Percentiles rank a stretch among this genome's conserved stretches.
These are phyloP conservation scores for Hemerocallis citrina DNA, from an alignment of 106 monocot species.

Conservation along the genomic window DNA sequence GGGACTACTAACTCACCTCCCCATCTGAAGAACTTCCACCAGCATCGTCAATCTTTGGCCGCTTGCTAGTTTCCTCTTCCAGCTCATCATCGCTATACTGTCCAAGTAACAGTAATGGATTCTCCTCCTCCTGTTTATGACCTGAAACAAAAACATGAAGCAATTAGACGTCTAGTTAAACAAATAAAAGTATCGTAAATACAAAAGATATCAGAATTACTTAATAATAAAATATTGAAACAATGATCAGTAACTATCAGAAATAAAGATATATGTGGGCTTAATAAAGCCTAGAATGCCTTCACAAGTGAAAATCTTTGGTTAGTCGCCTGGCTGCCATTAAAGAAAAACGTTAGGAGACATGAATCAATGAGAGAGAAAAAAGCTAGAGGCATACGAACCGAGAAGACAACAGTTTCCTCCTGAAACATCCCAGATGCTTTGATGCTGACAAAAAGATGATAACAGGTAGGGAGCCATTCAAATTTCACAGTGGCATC, in stretches of 20 bases:
- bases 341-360: conserved; percentile 50
- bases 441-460: conserved; percentile 80
- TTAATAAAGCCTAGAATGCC: conserved; percentile 4
- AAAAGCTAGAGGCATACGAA: conserved; percentile 96
- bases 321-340: conserved; percentile 34
- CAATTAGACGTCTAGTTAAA: conserved; percentile 13
- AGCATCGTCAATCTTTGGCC: conserved; percentile 17
- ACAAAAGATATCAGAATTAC: background rate
- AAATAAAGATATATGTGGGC: conserved; percentile 6
- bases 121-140: conserved; percentile 55
- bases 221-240: background rate
- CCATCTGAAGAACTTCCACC: conserved; percentile 25
- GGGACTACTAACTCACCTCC: too few relatives aligned
- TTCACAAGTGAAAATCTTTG: conserved; percentile 7
- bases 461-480: conserved; percentile 47
- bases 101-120: conserved; percentile 85
- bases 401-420: conserved; percentile 75
- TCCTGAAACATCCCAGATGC: conserved; percentile 54
- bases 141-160: conserved; percentile 36
- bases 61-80: conserved; percentile 38
- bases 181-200: background rate
- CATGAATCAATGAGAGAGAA: conserved; percentile 39
- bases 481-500: conserved; percentile 69
- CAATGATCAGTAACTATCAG: background rate
- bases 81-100: conserved; percentile 97